Evolutionary conservation across 1,139 yeast species (phyloP), one percentile per base, ranked within the genome.

Genomic region (Nakaseomyces kungkrabaensis): DNA sequence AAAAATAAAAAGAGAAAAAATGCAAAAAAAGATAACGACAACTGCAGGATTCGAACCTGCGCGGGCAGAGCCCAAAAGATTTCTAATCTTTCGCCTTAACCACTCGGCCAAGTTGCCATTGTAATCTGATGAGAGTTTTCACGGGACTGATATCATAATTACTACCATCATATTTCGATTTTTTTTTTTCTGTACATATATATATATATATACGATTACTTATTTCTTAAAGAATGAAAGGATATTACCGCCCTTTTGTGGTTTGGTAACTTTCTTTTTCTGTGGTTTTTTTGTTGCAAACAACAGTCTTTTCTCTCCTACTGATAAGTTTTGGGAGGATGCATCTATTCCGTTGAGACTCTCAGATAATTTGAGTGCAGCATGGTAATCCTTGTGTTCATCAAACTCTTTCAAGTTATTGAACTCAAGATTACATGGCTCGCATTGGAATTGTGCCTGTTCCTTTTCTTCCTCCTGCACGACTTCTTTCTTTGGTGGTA

Each of bases 51-150:
- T 64, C 61, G 68, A 65, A 63, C 67, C 68, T 65, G 68, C 66
- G 68, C 68, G 68, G 68, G 68, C 68, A 63, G 59, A 65, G 68
- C 74, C 75, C 75, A 71, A 72, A 71, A 71, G 75, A 71, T 72
- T 72, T 72, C 76, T 72, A 72, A 72, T 72, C 76, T 72, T 71
- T 70, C 76, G 75, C 76, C 76, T 72, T 72, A 72, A 72, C 75
- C 75, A 69, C 75, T 72, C 75, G 75, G 75, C 75, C 75, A 72
- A 69, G 72, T 68, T 70, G 74, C 73, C 74, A 33, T 48, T 38
- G 42, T 11, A 38, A 37, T 37, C 11, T 5, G 24, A 13, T 37
- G 25, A n/a, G n/a, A n/a, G n/a, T 17, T 17, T 17, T 17, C 22
- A 2, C 3, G 1, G 3, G 22, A 17, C 22, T 17, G 22, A 17